Evolutionary conservation across 768 basidiomycete species (phyloP), one percentile per base, ranked within the genome.

Genomic region (Termitomyces sp.): DNA sequence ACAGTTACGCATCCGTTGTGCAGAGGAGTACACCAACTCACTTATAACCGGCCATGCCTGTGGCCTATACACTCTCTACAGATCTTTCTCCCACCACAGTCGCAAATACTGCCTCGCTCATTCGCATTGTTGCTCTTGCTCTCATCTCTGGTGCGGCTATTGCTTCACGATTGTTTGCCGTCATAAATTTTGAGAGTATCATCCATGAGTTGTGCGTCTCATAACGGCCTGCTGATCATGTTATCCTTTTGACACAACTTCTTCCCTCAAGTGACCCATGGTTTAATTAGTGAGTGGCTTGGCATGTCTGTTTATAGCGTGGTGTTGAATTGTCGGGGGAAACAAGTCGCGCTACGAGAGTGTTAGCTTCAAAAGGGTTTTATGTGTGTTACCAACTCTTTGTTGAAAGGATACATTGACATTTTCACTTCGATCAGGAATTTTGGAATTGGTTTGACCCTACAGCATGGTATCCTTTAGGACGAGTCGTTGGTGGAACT

Each of bases 361-460:
- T 99, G 14, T 78, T 99, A 48, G 91, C 95, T 30, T 83, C 91
- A 12, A 81, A 98, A 67, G 97, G 97, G 18, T 98, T 99, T 77
- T 95, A 98, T 79, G 95, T 96, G 63, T 58, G 91, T 77, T 23
- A 56, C 18, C 23, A 5, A 35, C 35, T 23, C 9, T 38, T 50
- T 20, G 5, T n/a, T 4, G 12, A 5, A 56, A 8, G n/a, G 23
- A 36, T 32, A 7, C 18, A 4, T 6, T 41, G 26, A 53, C 49
- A 56, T 23, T 20, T 61, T 56, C 18, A 58, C 6, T 41, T 52
- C 13, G 12, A 38, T 14, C 62, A 97, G 94, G 96, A 91, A 86
- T 98, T 99, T 77, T 99, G 97, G 97, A 99, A 99, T 70, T 99
- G 97, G 97, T 99, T 99, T 71, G 97, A 99, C 74, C 95, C 95